Conservation (phyloP, 1,284 basidiomycete species). For the Fistulinella cinereoalba region DNA sequence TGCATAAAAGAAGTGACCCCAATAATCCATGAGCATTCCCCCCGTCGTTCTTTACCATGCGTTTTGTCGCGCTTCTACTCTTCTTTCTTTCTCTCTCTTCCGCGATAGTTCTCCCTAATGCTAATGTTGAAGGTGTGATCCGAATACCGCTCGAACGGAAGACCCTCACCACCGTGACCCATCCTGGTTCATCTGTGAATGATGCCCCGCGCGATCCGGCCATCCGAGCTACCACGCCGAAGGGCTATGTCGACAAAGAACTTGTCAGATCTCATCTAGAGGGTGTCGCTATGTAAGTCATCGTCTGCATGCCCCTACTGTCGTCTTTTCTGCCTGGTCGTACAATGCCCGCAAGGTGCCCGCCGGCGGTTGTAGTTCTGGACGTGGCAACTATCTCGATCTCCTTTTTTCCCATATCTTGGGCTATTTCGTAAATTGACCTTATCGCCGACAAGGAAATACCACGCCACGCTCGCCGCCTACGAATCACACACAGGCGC, state of each 20-base stretch:
- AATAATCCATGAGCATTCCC: not conserved
- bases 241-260: slow-evolving; percentile 3
- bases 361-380: not conserved
- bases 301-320: not conserved
- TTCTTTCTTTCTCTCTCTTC: slow-evolving; percentile 9
- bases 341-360: not conserved
- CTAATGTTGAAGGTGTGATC: slow-evolving; percentile 8
- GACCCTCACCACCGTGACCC: slow-evolving; percentile 7
- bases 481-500: slow-evolving; percentile 41
- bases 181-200: not conserved
- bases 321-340: not conserved
- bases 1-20: not conserved
- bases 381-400: not conserved
- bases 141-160: slow-evolving; percentile 25
- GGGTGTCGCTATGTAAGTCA: slow-evolving; percentile 18
- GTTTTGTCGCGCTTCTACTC: not conserved
- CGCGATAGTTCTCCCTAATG: not conserved
- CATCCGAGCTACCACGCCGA: not conserved
- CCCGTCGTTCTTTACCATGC: not conserved
- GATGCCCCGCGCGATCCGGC: not conserved
- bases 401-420: not conserved
- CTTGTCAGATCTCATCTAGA: slow-evolving; percentile 17
- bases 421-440: not conserved
- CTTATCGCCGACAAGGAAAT: slow-evolving; percentile 32
- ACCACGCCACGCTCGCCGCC: slow-evolving; percentile 35